Percentiles rank a stretch among this genome's conserved stretches.
These are phyloP conservation scores for Aspergillus sp. DNA, from an alignment of 2,329 filamentous ascomycete species.

Conservation along the genomic window DNA sequence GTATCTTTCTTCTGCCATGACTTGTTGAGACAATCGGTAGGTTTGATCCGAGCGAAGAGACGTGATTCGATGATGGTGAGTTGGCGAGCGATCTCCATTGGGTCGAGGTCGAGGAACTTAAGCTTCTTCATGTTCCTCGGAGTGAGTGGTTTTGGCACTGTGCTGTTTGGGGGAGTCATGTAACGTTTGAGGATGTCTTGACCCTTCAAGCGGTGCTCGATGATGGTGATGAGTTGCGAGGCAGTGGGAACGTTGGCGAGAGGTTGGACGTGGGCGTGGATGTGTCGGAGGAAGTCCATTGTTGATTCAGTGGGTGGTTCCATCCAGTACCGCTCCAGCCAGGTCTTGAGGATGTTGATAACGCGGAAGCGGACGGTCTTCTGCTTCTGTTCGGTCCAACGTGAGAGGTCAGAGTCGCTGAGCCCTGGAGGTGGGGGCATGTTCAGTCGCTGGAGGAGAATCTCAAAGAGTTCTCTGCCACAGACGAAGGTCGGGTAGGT, in stretches of 20 bases:
- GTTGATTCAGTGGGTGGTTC: constrained; percentile 85
- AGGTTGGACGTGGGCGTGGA: constrained; percentile 86
- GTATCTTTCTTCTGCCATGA: constrained; percentile 94
- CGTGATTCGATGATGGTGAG: constrained; percentile 95
- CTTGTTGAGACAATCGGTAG: constrained; percentile 95
- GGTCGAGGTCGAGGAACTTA: constrained; percentile 96
- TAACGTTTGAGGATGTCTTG: constrained; percentile 88
- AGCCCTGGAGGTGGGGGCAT: constrained; percentile 88
- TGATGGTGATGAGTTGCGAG: constrained; percentile 76
- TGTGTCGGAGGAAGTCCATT: constrained; percentile 80
- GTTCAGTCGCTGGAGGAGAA: constrained; percentile 86
- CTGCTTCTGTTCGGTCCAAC: constrained; percentile 92
- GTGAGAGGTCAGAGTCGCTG: constrained; percentile 71
- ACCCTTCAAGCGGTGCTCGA: constrained; percentile 85
- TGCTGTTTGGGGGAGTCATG: constrained; percentile 80
- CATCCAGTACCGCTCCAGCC: constrained; percentile 99
- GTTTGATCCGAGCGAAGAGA: constrained; percentile 92
- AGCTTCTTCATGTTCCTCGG: constrained; percentile 99
- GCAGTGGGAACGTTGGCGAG: constrained; percentile 91
- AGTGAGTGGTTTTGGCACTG: constrained; percentile 83
- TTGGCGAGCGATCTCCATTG: constrained; percentile 94
- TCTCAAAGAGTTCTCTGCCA: constrained; percentile 86
- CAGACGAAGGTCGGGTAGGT: constrained; percentile 95
- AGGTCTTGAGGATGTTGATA: constrained; percentile 95
- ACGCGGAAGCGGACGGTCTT: constrained; percentile 94